A percentile compares a stretch with the other conserved stretches of the same genome.
These are phyloP conservation scores for Echinosophora koreensis DNA, from an alignment of 306 rosid genomes.

Conservation along the genomic window DNA sequence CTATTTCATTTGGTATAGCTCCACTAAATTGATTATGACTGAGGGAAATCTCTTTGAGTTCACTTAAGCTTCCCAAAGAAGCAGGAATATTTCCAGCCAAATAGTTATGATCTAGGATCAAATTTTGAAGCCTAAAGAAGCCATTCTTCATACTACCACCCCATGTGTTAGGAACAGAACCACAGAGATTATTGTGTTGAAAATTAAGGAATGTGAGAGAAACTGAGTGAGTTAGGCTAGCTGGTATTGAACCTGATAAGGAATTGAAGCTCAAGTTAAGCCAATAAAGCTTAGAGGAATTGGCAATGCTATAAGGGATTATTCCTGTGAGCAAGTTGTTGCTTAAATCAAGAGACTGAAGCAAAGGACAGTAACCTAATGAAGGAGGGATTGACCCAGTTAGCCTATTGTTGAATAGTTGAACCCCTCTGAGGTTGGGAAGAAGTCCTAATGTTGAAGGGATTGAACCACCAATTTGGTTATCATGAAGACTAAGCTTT, in stretches of 20 bases:
- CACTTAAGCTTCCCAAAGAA: conserved; percentile 58
- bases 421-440: conserved; percentile 82
- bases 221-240: conserved; percentile 49
- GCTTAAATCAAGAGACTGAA: conserved; percentile 74
- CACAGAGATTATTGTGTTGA: conserved; percentile 72
- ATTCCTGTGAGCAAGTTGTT: conserved; percentile 64
- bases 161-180: conserved; percentile 61
- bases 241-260: conserved; percentile 63
- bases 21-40: conserved; percentile 59
- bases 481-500: conserved; percentile 85
- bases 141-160: conserved; percentile 38
- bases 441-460: conserved; percentile 73
- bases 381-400: conserved; percentile 76
- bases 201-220: conserved; percentile 66
- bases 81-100: conserved; percentile 63
- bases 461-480: conserved; percentile 67
- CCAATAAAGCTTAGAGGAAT: conserved; percentile 67
- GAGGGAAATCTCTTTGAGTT: conserved; percentile 58
- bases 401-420: conserved; percentile 69
- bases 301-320: conserved; percentile 68
- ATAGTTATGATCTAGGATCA: conserved; percentile 60
- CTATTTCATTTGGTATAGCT: conserved; percentile 62
- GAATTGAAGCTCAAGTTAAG: conserved; percentile 72
- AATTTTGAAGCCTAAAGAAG: conserved; percentile 49
- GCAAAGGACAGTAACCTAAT: conserved; percentile 69